phyloP scores from a whole-genome alignment of 345 rosid genomes.

The Noccaea caerulescens region DNA sequence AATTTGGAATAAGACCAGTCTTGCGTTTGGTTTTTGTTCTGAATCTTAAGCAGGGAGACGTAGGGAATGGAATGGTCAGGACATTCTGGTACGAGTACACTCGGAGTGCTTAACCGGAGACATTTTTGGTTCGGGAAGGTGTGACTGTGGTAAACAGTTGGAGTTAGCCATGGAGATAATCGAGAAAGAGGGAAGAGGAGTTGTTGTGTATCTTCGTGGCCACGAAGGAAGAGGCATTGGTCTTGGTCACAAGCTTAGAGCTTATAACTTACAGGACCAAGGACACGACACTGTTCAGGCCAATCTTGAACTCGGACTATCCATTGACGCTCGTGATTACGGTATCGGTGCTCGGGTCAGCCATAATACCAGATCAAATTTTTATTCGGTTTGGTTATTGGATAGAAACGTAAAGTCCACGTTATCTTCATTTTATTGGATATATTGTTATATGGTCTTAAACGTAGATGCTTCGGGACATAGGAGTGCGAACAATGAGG shows the following conservation, averaged over 20 bases:
- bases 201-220: conserved; percentile 77
- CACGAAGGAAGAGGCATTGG: conserved; percentile 97
- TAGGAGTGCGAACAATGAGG: conserved; percentile 79
- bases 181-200: conserved; percentile 75
- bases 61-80: conserved; percentile 66
- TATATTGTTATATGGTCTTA: not conserved
- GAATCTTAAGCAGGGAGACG: conserved; percentile 55
- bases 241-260: conserved; percentile 80
- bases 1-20: conserved; percentile 1
- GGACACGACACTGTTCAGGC: conserved; percentile 96
- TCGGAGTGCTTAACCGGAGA: conserved; percentile 91
- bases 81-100: conserved; percentile 85
- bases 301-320: conserved; percentile 79
- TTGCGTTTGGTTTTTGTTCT: conserved; percentile 13
- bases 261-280: conserved; percentile 83
- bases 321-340: conserved; percentile 82
- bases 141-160: conserved; percentile 87
- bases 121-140: conserved; percentile 78
- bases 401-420: not conserved
- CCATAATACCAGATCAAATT: not conserved
- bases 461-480: conserved; percentile 71
- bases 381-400: not conserved
- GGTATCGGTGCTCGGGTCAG: conserved; percentile 94
- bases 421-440: not conserved
- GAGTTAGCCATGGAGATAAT: conserved; percentile 78